Conservation (phyloP, 139 green algal genomes). For the Chlamydomonas sp. region DNA sequence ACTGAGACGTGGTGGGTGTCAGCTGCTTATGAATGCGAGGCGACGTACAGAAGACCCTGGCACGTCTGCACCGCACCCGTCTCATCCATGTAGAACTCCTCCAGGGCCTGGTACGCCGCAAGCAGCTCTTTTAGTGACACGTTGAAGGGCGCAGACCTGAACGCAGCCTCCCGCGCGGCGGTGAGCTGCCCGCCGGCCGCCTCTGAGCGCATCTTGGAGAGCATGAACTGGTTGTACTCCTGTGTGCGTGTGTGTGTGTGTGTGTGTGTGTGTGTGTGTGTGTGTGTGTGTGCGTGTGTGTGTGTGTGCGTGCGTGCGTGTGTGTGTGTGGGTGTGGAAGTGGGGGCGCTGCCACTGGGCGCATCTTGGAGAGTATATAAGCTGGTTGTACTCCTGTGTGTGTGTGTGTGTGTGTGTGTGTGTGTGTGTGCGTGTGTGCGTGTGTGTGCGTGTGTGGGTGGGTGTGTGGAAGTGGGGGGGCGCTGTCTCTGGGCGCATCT, state of each 20-base stretch:
- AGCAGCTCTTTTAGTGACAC: conserved; percentile 70
- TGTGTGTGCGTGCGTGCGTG: no score
- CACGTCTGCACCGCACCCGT: no score
- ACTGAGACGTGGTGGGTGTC: no score
- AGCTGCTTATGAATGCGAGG: no score
- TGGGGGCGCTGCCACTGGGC: no score
- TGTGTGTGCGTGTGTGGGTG: no score
- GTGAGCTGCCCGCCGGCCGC: not conserved
- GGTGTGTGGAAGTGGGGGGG: no score
- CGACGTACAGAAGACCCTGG: no score
- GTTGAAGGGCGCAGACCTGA: conserved; percentile 47
- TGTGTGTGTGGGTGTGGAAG: no score
- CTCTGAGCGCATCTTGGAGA: conserved; percentile 53
- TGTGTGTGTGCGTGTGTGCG: no score
- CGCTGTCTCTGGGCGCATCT: not conserved
- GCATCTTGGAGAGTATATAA: not conserved
- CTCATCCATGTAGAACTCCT: conserved; percentile 89
- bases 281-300: no score
- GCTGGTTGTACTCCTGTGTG: not conserved
- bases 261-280: conserved; percentile 4
- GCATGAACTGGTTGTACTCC: conserved; percentile 87
- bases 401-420: conserved; percentile 1
- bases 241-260: conserved; percentile 36
- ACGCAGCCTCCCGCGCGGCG: conserved; percentile 1
- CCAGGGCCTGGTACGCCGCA: conserved; percentile 78